phyloP scores from a whole-genome alignment of 2,329 filamentous ascomycete species.

The Fusarium xyrophilum region DNA sequence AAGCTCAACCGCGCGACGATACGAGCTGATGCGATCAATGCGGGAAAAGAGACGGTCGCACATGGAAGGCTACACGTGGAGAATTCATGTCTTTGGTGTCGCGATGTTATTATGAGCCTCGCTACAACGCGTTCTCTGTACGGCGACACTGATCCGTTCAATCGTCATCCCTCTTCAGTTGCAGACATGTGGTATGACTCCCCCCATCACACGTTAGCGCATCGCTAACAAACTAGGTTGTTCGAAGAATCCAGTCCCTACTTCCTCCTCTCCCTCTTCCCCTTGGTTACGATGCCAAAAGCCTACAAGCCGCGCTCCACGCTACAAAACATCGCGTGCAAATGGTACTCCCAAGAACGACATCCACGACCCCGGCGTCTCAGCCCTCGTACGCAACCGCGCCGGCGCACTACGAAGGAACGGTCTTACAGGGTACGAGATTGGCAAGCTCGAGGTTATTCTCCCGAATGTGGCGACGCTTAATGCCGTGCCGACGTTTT shows the following conservation, averaged over 20 bases:
- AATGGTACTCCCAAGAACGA: slow-evolving; percentile 46
- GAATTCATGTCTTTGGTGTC: slow-evolving; percentile 50
- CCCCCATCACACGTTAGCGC: rapidly evolving
- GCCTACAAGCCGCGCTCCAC: slow-evolving; percentile 40
- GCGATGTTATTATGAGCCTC: slow-evolving; percentile 48
- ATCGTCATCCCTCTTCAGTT: slow-evolving; percentile 28
- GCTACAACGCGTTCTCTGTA: slow-evolving; percentile 52
- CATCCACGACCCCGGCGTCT: slow-evolving; percentile 37
- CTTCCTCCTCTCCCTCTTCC: slow-evolving; percentile 44
- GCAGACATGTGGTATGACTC: slow-evolving; percentile 30
- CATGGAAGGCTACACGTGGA: slow-evolving; percentile 41
- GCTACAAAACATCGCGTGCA: slow-evolving; percentile 39
- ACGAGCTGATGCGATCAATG: background rate
- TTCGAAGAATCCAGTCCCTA: slow-evolving; percentile 37
- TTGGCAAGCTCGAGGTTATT: slow-evolving; percentile 44
- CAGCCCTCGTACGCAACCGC: slow-evolving; percentile 41
- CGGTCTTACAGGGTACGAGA: slow-evolving; percentile 39
- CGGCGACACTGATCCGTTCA: slow-evolving; percentile 53
- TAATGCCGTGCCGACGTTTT: slow-evolving; percentile 49
- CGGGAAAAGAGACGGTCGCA: slow-evolving; percentile 15
- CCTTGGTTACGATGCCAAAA: slow-evolving; percentile 42
- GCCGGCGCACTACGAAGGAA: slow-evolving; percentile 40
- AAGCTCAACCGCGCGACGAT: slow-evolving; percentile 13
- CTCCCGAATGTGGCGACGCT: slow-evolving; percentile 42
- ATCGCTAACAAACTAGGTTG: slow-evolving; percentile 20